phyloP scores from a whole-genome alignment of 2,329 filamentous ascomycete species.

The Diplodia seriata region DNA sequence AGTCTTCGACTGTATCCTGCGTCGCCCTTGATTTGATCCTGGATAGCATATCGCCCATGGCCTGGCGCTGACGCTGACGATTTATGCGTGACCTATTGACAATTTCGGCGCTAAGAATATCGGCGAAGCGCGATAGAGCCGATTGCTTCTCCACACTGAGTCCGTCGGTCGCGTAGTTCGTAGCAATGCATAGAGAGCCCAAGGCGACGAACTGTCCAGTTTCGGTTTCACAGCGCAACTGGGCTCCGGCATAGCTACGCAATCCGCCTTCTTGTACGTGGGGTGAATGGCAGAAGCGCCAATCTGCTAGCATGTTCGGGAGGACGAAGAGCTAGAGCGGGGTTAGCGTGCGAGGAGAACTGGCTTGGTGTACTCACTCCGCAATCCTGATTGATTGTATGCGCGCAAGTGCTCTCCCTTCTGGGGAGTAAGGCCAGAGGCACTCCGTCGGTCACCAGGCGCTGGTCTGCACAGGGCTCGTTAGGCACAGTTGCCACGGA shows the following conservation, averaged over 20 bases:
- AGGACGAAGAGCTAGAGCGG: conserved; percentile 49
- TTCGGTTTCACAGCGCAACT: conserved; percentile 50
- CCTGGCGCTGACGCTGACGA: conserved; percentile 51
- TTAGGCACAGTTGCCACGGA: neutral
- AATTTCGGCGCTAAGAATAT: conserved; percentile 53
- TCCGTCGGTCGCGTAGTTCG: conserved; percentile 42
- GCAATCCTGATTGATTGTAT: conserved; percentile 50
- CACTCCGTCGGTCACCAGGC: conserved; percentile 53
- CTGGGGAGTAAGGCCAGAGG: conserved; percentile 53
- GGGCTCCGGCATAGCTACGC: conserved; percentile 52
- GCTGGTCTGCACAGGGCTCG: conserved; percentile 39
- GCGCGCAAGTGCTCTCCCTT: conserved; percentile 55
- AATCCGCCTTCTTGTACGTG: conserved; percentile 52
- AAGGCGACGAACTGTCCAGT: conserved; percentile 51
- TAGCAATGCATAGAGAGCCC: conserved; percentile 55
- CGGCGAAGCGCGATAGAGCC: conserved; percentile 48
- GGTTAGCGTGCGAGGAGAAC: neutral
- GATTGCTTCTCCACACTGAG: conserved; percentile 45
- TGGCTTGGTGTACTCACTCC: conserved; percentile 39
- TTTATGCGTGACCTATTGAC: conserved; percentile 47
- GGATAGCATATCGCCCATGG: conserved; percentile 48
- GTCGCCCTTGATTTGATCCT: conserved; percentile 31
- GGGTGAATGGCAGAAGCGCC: conserved; percentile 53
- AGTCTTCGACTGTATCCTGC: conserved; percentile 38
- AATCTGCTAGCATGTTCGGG: conserved; percentile 53